A percentile compares a stretch with the other conserved stretches of the same genome.
These are phyloP conservation scores for Colletotrichum sp. DNA, from an alignment of 2,329 filamentous ascomycete species.

Conservation along the genomic window DNA sequence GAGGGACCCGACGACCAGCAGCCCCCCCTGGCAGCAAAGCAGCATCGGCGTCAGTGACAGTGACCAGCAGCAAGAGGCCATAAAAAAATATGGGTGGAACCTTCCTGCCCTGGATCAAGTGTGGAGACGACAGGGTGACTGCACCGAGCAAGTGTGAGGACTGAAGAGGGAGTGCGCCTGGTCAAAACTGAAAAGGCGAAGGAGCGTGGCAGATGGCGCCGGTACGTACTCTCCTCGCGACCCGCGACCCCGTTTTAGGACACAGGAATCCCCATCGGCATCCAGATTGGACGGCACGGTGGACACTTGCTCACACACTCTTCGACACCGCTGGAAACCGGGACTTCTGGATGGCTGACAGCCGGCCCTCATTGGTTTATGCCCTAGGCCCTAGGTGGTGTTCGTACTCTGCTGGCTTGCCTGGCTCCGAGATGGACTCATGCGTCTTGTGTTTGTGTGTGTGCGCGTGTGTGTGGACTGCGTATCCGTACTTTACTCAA, in stretches of 20 bases:
- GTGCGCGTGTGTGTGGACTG: neutral
- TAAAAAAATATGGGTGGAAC: neutral
- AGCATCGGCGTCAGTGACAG: neutral
- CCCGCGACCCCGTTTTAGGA: conserved; percentile 7
- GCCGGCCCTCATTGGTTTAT: neutral
- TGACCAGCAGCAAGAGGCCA: neutral
- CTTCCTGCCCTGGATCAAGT: neutral
- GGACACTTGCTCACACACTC: neutral
- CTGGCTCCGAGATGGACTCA: neutral
- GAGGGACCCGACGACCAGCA: neutral
- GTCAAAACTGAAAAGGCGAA: neutral
- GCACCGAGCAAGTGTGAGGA: neutral
- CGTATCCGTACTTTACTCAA: neutral
- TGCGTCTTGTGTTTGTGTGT: neutral
- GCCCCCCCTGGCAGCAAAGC: neutral
- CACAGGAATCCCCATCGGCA: neutral
- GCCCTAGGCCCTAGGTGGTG: neutral
- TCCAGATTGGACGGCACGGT: conserved; percentile 8
- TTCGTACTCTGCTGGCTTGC: neutral
- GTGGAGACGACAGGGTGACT: conserved; percentile 15
- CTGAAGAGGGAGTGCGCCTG: neutral
- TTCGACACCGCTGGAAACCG: conserved; percentile 1
- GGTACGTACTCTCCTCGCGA: neutral
- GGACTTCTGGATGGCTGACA: neutral
- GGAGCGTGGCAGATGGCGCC: neutral